Conservation (phyloP, 2,329 filamentous ascomycete species). For the Talaromyces pinophilus region DNA sequence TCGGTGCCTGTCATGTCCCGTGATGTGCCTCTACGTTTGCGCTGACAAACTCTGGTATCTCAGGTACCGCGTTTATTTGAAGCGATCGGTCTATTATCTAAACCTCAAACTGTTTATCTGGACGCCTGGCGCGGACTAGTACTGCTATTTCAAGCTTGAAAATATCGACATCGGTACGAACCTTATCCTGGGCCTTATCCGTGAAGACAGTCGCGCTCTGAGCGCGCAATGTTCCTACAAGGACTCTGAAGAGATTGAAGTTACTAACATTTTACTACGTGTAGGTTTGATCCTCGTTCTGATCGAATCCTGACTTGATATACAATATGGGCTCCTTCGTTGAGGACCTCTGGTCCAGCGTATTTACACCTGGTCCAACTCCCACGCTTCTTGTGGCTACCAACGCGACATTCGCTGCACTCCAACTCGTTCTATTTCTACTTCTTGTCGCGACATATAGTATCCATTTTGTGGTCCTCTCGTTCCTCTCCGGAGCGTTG, state of each 20-base stretch:
- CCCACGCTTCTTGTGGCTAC: conserved; percentile 85
- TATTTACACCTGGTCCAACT: conserved; percentile 91
- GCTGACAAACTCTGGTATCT: background rate
- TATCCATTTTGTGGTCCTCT: conserved; percentile 84
- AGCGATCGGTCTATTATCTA: background rate
- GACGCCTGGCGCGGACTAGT: background rate
- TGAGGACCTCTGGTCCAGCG: conserved; percentile 80
- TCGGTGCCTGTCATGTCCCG: conserved; percentile 25
- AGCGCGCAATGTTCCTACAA: background rate
- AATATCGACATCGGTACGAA: background rate
- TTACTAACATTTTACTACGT: background rate
- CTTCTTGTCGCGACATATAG: conserved; percentile 82
- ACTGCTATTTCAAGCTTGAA: background rate
- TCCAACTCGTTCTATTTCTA: conserved; percentile 74
- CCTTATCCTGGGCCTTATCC: background rate
- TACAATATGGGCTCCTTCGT: conserved; percentile 53
- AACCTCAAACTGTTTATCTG: background rate
- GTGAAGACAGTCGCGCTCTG: background rate
- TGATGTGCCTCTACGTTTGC: background rate
- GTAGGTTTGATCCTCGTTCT: background rate
- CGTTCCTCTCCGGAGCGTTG: conserved; percentile 73
- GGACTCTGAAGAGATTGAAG: background rate
- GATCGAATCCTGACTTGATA: background rate
- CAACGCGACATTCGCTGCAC: conserved; percentile 81
- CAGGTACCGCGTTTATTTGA: background rate